Base-by-base conservation (phyloP, 2,329 filamentous ascomycete species). In the Trichoderma sp. region DNA sequence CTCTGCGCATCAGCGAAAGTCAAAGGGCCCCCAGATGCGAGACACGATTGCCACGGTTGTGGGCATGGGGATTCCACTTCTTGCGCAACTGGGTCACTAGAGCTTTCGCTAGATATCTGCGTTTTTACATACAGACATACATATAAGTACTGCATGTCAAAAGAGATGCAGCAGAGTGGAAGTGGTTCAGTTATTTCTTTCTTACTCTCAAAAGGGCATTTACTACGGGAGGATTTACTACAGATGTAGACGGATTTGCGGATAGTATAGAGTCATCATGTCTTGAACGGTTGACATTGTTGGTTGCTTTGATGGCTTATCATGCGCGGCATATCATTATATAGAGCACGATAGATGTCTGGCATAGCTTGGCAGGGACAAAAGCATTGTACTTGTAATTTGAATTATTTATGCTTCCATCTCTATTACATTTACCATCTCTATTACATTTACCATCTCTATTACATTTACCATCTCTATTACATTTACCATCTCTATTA, bases 31-130 rank as follows among this genome's bases (percentile, higher is more conserved):
- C 18, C 85, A 88, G 75, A 85, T 91, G 84, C 84, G 89, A 60
- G 89, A 93, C 75, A 92, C 90, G 0, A 75, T 93, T 65, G 88
- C 88, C 14, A 91, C 91, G 3, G 86, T 94, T 16, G 85, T 84
- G 30, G 92, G 92, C 71, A 95, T 96, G 91, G 78, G 95, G 66
- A 78, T 96, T 66, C 92, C 92, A 16, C 83, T 95, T 51, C 80
- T 94, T 52, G 93, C 91, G 24, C 91, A 94, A 74, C 87, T 94
- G 72, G 92, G 92, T 3, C 91, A 94, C 77, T 89, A 91, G 39
- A 51, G 24, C 21, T 10, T 28, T 13, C 26, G 30, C n/a, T 11
- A 14, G n/a, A 5, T 30, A 37, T 28, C 32, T 34, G 11, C 32
- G 4, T 13, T 34, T 34, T 34, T 2, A 56, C 18, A n/a, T 55